Evolutionary conservation across 805 yeast genomes (phyloP).

Genomic region (Metschnikowia corniflorae): DNA sequence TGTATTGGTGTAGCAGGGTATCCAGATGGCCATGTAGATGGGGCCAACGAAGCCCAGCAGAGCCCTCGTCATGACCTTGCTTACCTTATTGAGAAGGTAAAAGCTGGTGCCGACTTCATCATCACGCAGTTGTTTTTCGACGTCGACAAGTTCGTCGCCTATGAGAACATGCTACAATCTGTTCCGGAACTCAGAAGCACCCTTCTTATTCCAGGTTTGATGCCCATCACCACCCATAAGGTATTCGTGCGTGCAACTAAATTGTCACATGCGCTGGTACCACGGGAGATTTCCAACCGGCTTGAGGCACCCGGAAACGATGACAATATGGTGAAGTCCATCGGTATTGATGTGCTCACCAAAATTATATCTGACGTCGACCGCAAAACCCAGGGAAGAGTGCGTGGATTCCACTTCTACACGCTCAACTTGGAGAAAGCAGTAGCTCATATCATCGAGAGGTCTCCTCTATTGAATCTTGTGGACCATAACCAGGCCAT

Average conservation of each 20-base stretch:
- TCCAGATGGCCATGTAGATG: slow-evolving; percentile 96
- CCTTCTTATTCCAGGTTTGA: slow-evolving; percentile 78
- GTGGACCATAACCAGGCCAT: slow-evolving; percentile 29
- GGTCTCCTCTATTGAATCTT: slow-evolving; percentile 48
- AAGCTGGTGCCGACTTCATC: slow-evolving; percentile 94
- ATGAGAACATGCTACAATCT: slow-evolving; percentile 51
- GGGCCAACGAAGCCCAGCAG: slow-evolving; percentile 64
- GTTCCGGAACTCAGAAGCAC: slow-evolving; percentile 41
- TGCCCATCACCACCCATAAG: slow-evolving; percentile 85
- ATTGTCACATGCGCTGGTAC: slow-evolving; percentile 82
- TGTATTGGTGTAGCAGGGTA: slow-evolving; percentile 97
- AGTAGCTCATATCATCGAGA: slow-evolving; percentile 76
- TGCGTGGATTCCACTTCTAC: slow-evolving; percentile 89
- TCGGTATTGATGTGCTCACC: slow-evolving; percentile 74
- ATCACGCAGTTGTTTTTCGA: slow-evolving; percentile 91
- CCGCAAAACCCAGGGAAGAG: slow-evolving; percentile 48
- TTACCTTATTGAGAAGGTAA: slow-evolving; percentile 73
- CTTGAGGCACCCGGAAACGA: slow-evolving; percentile 56
- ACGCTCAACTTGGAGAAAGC: slow-evolving; percentile 91
- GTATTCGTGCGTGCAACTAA: slow-evolving; percentile 86
- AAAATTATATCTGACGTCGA: slow-evolving; percentile 60
- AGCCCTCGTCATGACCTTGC: slow-evolving; percentile 69
- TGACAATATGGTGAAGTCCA: slow-evolving; percentile 74
- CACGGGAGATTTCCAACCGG: slow-evolving; percentile 46
- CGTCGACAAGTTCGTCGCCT: slow-evolving; percentile 67